These are phyloP conservation scores for Pleodorina starrii DNA, from an alignment of 139 green algal genomes.

Conservation along the genomic window DNA sequence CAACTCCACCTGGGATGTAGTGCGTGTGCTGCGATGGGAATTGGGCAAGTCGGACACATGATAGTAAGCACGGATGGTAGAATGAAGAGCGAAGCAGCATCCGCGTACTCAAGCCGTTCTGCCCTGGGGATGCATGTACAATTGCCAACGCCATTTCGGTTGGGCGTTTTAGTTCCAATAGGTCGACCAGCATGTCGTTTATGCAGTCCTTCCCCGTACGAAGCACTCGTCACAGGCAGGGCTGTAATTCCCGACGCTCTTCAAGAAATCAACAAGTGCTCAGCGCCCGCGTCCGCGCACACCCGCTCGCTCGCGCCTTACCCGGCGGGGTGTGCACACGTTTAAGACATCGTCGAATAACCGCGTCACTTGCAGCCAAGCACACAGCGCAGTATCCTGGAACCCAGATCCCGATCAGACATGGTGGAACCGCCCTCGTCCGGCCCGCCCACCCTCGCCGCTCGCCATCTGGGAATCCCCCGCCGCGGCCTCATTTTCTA, in stretches of 20 bases:
- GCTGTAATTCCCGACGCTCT: no score
- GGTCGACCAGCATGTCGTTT: neutral
- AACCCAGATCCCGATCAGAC: neutral
- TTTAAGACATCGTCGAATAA: neutral
- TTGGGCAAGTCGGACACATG: neutral
- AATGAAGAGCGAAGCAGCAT: neutral
- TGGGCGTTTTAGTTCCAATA: no score
- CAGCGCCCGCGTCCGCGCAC: no score
- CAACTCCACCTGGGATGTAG: slow-evolving; percentile 65
- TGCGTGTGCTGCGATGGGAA: slow-evolving; percentile 63
- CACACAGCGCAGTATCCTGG: neutral
- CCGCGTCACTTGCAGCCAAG: neutral
- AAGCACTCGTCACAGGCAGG: no score
- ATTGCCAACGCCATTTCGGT: neutral
- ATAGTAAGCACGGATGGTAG: neutral
- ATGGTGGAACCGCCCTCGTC: neutral
- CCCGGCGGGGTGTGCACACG: no score
- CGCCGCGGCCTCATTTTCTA: neutral
- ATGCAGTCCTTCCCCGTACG: no score
- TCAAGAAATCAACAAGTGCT: no score
- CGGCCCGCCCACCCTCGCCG: neutral
- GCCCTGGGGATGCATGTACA: neutral
- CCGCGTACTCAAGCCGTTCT: neutral
- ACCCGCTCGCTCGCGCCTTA: no score
- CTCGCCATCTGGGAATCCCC: no score